Evolutionary conservation across 345 rosid species (phyloP).

Genomic region (Ricinus communis): DNA sequence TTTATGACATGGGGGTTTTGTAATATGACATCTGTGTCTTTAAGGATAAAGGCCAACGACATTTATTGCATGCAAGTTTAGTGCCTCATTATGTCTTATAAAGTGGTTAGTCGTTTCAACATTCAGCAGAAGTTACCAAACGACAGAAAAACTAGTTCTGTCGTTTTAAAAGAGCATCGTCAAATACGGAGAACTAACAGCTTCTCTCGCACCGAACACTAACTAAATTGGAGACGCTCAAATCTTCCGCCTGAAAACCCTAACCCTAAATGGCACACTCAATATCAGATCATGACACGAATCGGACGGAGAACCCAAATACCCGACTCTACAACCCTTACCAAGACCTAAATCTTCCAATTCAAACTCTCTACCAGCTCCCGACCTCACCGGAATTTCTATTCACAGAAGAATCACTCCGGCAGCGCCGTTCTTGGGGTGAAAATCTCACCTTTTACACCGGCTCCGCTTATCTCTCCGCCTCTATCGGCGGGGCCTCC

Average conservation of each 20-base stretch:
- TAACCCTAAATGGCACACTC: conserved; percentile 39
- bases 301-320: conserved; percentile 22
- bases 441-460: conserved; percentile 95
- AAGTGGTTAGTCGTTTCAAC: too few species aligned
- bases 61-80: too few species aligned
- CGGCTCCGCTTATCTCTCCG: conserved; percentile 73
- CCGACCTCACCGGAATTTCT: conserved; percentile 93
- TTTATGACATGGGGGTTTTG: too few species aligned
- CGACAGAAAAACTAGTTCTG: too few species aligned
- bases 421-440: conserved; percentile 96
- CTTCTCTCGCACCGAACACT: not conserved
- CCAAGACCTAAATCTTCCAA: conserved; percentile 62
- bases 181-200: not conserved
- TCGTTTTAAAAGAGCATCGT: conserved; percentile 7
- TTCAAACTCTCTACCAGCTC: conserved; percentile 67
- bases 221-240: too few species aligned
- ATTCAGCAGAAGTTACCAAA: too few species aligned
- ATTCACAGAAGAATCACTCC: conserved; percentile 79
- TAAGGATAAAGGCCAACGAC: too few species aligned
- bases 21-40: too few species aligned
- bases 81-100: too few species aligned
- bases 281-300: conserved; percentile 46
- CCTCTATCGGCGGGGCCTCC: conserved; percentile 60
- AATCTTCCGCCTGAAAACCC: not conserved
- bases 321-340: conserved; percentile 86